Percentiles rank a stretch among this genome's conserved stretches.
These are phyloP conservation scores for Pachysandra terminalis DNA, from an alignment of 164 flowering plant species.

Conservation along the genomic window DNA sequence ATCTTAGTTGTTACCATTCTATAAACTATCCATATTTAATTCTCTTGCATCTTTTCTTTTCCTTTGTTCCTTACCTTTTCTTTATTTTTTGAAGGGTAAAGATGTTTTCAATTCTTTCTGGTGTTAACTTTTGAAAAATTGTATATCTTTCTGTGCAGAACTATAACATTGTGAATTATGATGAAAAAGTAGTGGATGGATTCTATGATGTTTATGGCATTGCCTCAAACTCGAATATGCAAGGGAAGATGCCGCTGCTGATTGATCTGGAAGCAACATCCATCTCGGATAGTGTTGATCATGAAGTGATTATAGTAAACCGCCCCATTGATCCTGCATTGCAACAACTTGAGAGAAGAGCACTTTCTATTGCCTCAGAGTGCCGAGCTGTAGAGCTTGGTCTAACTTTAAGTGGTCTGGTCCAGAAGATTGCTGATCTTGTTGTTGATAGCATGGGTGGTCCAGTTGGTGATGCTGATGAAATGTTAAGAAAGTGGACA, in stretches of 20 bases:
- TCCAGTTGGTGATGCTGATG: constrained; percentile 88
- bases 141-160: constrained; percentile 52
- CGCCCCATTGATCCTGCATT: constrained; percentile 60
- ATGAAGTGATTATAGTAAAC: constrained; percentile 84
- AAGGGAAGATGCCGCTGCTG: constrained; percentile 76
- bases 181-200: constrained; percentile 85
- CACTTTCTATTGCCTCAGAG: constrained; percentile 40
- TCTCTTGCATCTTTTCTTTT: neutral
- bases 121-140: neutral
- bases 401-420: constrained; percentile 48
- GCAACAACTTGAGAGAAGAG: constrained; percentile 69
- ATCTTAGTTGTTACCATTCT: too few relatives aligned
- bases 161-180: constrained; percentile 76
- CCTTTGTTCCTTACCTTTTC: neutral
- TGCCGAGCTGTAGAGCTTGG: constrained; percentile 36
- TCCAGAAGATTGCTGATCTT: constrained; percentile 79
- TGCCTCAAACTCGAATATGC: constrained; percentile 38
- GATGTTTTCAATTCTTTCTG: constrained; percentile 1
- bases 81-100: neutral
- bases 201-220: constrained; percentile 87
- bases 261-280: constrained; percentile 73
- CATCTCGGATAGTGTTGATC: constrained; percentile 48
- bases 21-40: too few relatives aligned
- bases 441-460: constrained; percentile 95
- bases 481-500: constrained; percentile 69